Conservation (phyloP, 495 filamentous ascomycete species). For the Aspergillus wentii region DNA sequence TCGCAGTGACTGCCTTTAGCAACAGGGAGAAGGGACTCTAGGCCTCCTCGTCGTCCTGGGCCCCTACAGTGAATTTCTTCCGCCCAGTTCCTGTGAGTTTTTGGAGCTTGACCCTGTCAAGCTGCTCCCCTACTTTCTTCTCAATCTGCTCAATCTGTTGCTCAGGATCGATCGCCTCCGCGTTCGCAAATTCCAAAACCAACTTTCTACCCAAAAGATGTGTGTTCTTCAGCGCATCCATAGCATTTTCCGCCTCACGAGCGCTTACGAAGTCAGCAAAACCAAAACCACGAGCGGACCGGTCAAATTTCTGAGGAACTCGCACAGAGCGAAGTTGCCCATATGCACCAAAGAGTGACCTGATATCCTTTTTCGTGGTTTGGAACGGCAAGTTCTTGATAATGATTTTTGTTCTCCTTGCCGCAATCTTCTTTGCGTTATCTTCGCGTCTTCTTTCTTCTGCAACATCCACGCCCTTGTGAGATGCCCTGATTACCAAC, state of each 20-base stretch:
- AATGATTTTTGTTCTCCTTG: constrained; percentile 81
- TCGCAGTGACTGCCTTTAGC: constrained; percentile 16
- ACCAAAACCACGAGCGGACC: constrained; percentile 82
- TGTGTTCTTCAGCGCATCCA: constrained; percentile 85
- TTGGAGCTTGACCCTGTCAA: constrained; percentile 82
- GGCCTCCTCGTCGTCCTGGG: constrained; percentile 60
- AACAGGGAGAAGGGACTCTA: constrained; percentile 35
- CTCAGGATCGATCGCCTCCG: constrained; percentile 84
- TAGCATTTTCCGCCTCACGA: constrained; percentile 88
- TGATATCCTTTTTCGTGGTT: constrained; percentile 85
- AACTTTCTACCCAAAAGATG: constrained; percentile 87
- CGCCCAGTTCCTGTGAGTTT: constrained; percentile 75
- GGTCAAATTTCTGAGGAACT: constrained; percentile 91
- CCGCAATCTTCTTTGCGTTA: constrained; percentile 66
- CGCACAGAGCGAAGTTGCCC: constrained; percentile 89
- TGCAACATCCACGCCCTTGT: constrained; percentile 79
- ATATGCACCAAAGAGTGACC: constrained; percentile 78
- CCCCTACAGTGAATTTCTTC: constrained; percentile 82
- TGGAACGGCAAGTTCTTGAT: constrained; percentile 99
- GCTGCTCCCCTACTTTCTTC: constrained; percentile 84
- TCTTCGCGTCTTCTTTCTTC: constrained; percentile 80
- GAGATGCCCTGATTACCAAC: constrained; percentile 74
- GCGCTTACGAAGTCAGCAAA: constrained; percentile 94
- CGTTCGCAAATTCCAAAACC: constrained; percentile 83
- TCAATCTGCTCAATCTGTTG: constrained; percentile 95